A percentile compares a stretch with the other conserved stretches of the same genome.
Evolutionary conservation across 1,139 yeast genomes (phyloP).

Genomic region (Geotrichum cucujoidarum): DNA sequence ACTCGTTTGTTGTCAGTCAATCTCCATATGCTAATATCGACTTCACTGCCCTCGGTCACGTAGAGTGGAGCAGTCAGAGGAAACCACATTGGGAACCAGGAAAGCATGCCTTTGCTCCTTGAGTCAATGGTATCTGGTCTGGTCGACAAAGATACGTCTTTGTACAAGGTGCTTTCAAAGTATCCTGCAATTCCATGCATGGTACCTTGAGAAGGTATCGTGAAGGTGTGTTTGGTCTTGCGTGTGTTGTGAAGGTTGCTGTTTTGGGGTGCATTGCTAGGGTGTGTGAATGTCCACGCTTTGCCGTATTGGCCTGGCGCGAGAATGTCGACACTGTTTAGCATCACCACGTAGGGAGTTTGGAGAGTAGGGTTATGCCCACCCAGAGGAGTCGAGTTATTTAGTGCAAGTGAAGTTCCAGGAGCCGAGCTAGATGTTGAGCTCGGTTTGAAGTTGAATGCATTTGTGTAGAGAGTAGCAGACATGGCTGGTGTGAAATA

Average conservation of each 20-base stretch:
- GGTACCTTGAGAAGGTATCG: slow-evolving; percentile 44
- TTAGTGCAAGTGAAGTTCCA: background rate
- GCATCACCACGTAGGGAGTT: slow-evolving; percentile 57
- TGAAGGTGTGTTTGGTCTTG: slow-evolving; percentile 37
- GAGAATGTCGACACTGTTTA: slow-evolving; percentile 46
- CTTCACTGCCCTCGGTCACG: slow-evolving; percentile 49
- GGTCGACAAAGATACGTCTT: slow-evolving; percentile 52
- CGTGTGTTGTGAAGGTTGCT: slow-evolving; percentile 33
- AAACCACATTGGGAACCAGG: slow-evolving; percentile 74
- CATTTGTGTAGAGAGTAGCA: slow-evolving; percentile 41
- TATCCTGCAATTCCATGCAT: slow-evolving; percentile 74
- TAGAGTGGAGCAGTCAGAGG: slow-evolving; percentile 54
- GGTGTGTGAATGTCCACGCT: slow-evolving; percentile 18
- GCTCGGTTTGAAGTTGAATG: slow-evolving; percentile 14
- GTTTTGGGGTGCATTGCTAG: slow-evolving; percentile 2
- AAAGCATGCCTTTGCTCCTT: slow-evolving; percentile 52
- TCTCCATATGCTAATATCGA: slow-evolving; percentile 49
- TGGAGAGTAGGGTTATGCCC: slow-evolving; percentile 33
- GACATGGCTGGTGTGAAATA: slow-evolving; percentile 62
- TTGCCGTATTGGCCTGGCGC: slow-evolving; percentile 14
- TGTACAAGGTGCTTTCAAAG: slow-evolving; percentile 63
- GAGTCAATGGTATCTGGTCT: slow-evolving; percentile 43
- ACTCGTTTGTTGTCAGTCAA: slow-evolving; percentile 41
- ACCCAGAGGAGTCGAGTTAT: slow-evolving; percentile 12
- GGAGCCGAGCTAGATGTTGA: slow-evolving; percentile 13